phyloP scores from a whole-genome alignment of 495 filamentous ascomycete genomes.

The Xylaria telfairii region DNA sequence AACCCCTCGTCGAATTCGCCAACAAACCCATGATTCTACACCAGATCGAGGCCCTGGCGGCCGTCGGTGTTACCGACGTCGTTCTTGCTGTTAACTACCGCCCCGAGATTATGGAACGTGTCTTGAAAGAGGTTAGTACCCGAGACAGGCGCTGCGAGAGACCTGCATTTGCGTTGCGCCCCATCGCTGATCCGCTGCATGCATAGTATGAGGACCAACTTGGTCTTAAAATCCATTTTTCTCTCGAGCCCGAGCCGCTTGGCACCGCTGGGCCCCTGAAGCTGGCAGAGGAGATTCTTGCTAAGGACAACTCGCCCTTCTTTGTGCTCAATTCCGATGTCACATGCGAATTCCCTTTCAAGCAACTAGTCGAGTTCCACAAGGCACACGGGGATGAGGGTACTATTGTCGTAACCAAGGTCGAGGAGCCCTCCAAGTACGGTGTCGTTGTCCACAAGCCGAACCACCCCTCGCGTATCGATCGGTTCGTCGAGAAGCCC shows the following conservation, averaged over 20 bases:
- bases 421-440: slow-evolving; percentile 99
- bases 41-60: slow-evolving; percentile 94
- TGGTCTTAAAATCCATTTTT: slow-evolving; percentile 94
- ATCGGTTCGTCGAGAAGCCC: slow-evolving; percentile 99
- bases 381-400: slow-evolving; percentile 91
- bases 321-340: slow-evolving; percentile 99
- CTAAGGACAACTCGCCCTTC: slow-evolving; percentile 91
- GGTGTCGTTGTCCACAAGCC: slow-evolving; percentile 99
- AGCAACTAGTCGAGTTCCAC: slow-evolving; percentile 88
- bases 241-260: slow-evolving; percentile 92
- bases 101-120: slow-evolving; percentile 89
- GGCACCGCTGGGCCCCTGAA: slow-evolving; percentile 97
- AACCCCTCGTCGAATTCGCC: slow-evolving; percentile 96
- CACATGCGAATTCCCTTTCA: slow-evolving; percentile 97
- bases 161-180: slow-evolving; percentile 17
- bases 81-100: slow-evolving; percentile 98
- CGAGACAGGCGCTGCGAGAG: slow-evolving; percentile 20
- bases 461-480: slow-evolving; percentile 87
- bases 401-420: slow-evolving; percentile 99
- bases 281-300: slow-evolving; percentile 91
- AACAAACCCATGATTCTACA: slow-evolving; percentile 99
- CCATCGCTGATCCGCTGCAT: slow-evolving; percentile 24
- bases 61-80: slow-evolving; percentile 96
- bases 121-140: slow-evolving; percentile 57
- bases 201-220: slow-evolving; percentile 87